These are phyloP conservation scores for Saccharomycopsis oosterbeekiorum DNA, from an alignment of 805 yeast genomes.

Conservation along the genomic window DNA sequence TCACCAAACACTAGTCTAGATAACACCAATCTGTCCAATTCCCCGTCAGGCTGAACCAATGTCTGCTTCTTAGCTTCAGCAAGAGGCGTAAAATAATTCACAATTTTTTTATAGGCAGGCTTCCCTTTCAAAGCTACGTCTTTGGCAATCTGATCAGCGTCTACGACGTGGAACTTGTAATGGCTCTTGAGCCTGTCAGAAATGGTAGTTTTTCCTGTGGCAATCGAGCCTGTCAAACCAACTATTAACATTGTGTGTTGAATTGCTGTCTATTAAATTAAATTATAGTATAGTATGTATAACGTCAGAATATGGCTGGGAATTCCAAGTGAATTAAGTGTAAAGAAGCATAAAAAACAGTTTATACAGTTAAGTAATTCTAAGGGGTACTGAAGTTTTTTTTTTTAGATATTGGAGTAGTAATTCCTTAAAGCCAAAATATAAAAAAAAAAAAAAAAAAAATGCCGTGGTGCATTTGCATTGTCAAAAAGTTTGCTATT, in stretches of 20 bases:
- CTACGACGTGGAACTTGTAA: constrained; percentile 53
- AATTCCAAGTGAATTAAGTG: background rate
- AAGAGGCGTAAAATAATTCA: constrained; percentile 39
- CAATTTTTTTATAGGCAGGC: constrained; percentile 57
- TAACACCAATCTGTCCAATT: constrained; percentile 59
- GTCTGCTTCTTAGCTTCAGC: background rate
- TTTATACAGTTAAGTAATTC: too few relatives aligned
- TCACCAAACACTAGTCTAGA: constrained; percentile 63
- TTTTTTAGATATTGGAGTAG: background rate
- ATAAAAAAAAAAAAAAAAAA: background rate
- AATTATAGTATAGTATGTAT: too few relatives aligned
- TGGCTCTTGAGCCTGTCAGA: constrained; percentile 46
- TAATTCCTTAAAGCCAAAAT: background rate
- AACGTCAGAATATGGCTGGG: too few relatives aligned
- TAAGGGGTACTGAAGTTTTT: too few relatives aligned
- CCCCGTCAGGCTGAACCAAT: constrained; percentile 33
- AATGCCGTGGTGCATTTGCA: background rate
- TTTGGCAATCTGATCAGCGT: constrained; percentile 86
- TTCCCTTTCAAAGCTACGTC: constrained; percentile 78
- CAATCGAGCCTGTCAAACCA: constrained; percentile 97
- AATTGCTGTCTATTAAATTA: too few relatives aligned
- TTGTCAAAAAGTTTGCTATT: background rate
- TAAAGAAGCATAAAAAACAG: too few relatives aligned
- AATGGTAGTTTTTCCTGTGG: constrained; percentile 93
- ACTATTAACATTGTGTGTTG: constrained; percentile 57